Evolutionary conservation across 78 protist genomes (phyloP).

Genomic region (Chrysochromulina tobinii): DNA sequence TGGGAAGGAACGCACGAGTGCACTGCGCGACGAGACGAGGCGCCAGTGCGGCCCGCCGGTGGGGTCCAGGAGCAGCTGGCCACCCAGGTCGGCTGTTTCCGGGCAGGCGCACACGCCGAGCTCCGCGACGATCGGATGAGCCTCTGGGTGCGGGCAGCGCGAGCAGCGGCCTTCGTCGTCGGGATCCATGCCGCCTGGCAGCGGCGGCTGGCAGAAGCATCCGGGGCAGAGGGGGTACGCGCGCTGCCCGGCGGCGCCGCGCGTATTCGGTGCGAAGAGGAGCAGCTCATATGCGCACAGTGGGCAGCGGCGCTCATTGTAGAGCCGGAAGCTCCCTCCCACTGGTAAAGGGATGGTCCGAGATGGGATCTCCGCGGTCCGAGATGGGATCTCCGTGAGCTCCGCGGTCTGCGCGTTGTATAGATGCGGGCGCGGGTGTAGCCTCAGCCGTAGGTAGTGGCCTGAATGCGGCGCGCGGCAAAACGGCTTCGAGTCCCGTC

Average conservation of each 20-base stretch:
- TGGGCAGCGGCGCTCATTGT: slow-evolving; percentile 44
- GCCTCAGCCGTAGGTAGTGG: no score
- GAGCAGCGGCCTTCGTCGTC: background rate
- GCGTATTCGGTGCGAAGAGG: background rate
- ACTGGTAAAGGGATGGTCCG: slow-evolving; percentile 19
- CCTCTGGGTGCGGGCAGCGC: background rate
- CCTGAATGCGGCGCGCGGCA: no score
- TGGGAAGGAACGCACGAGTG: background rate
- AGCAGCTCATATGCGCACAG: slow-evolving; percentile 58
- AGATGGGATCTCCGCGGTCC: no score
- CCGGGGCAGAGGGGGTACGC: background rate
- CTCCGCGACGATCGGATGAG: background rate
- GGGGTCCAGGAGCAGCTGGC: background rate
- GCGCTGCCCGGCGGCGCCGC: no score
- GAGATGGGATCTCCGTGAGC: background rate
- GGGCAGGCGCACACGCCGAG: background rate
- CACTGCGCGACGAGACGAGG: background rate
- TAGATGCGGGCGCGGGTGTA: slow-evolving; percentile 26
- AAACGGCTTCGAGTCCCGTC: no score
- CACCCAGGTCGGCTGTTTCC: background rate
- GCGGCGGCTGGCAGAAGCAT: slow-evolving; percentile 26
- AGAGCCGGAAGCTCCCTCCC: slow-evolving; percentile 36
- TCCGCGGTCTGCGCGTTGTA: slow-evolving; percentile 49
- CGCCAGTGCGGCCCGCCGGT: background rate
- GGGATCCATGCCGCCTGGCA: no score